Percentiles rank a stretch among this genome's conserved stretches.
phyloP scores from a whole-genome alignment of 768 basidiomycete genomes.

The Strobilomyces dryophilus region DNA sequence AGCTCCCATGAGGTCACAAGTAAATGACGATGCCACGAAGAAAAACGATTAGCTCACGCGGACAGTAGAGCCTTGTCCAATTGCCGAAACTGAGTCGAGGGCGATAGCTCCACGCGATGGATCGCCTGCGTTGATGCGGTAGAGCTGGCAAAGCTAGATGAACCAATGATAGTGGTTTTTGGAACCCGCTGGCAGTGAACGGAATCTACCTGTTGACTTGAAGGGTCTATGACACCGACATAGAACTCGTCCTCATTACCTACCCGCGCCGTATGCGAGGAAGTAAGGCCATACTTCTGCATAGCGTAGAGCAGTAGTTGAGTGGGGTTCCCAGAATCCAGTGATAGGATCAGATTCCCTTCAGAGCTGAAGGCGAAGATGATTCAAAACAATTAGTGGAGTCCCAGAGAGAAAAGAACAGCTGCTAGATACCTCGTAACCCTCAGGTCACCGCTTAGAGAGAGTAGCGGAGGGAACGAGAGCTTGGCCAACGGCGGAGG shows the following conservation, averaged over 20 bases:
- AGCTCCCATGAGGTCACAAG: conserved; percentile 31
- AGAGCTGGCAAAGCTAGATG: conserved; percentile 42
- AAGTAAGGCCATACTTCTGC: conserved; percentile 31
- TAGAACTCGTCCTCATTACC: conserved; percentile 60
- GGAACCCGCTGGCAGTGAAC: background rate
- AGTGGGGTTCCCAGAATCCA: conserved; percentile 58
- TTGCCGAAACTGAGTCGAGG: conserved; percentile 50
- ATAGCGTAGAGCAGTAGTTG: conserved; percentile 55
- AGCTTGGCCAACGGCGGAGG: conserved; percentile 16
- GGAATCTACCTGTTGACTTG: conserved; percentile 11
- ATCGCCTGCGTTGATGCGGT: conserved; percentile 65
- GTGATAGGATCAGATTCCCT: conserved; percentile 65
- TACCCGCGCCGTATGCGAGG: conserved; percentile 14
- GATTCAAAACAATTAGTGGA: background rate
- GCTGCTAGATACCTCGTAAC: conserved; percentile 48
- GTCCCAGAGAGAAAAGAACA: background rate
- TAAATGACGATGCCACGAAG: background rate
- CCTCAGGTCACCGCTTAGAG: conserved; percentile 41
- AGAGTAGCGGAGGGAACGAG: conserved; percentile 37
- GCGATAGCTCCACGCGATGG: conserved; percentile 67
- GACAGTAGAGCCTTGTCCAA: conserved; percentile 45
- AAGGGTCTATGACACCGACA: conserved; percentile 38
- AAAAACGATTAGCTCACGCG: conserved; percentile 36
- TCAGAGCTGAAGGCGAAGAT: conserved; percentile 39
- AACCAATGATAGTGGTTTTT: background rate